A percentile compares a stretch with the other conserved stretches of the same genome.
These are phyloP conservation scores for Kodamaea fungicola DNA, from an alignment of 1,139 yeast species.

Conservation along the genomic window DNA sequence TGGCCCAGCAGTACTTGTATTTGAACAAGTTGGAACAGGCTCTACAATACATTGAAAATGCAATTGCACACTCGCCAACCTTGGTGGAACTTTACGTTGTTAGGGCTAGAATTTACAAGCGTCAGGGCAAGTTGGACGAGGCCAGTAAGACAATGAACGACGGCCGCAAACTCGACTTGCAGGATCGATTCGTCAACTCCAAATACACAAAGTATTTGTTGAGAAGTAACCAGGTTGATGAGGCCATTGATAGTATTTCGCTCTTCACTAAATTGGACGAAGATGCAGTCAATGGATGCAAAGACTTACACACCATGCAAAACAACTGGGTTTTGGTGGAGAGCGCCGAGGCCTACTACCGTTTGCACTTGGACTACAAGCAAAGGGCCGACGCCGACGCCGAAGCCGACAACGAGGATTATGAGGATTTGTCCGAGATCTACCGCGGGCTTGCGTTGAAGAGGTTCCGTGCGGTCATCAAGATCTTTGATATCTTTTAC, in stretches of 20 bases:
- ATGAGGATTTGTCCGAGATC: conserved; percentile 34
- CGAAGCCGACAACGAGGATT: conserved; percentile 19
- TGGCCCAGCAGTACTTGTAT: conserved; percentile 75
- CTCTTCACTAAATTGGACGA: conserved; percentile 82
- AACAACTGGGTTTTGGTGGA: conserved; percentile 87
- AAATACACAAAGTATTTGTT: conserved; percentile 81
- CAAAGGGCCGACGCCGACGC: conserved; percentile 16
- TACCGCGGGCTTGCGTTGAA: conserved; percentile 75
- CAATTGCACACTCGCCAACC: conserved; percentile 74
- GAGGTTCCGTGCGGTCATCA: conserved; percentile 65
- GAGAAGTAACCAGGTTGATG: conserved; percentile 74
- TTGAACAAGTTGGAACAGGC: conserved; percentile 54
- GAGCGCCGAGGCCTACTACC: conserved; percentile 73
- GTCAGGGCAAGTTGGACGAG: conserved; percentile 52
- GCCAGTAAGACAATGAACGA: conserved; percentile 68
- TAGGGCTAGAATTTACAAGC: conserved; percentile 79
- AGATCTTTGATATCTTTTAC: conserved; percentile 66
- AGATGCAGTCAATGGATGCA: conserved; percentile 71
- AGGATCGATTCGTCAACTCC: conserved; percentile 88
- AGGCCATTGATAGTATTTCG: conserved; percentile 72
- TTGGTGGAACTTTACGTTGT: conserved; percentile 76
- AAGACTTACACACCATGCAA: conserved; percentile 86
- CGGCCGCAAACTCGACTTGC: conserved; percentile 77
- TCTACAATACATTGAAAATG: conserved; percentile 53
- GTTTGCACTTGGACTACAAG: conserved; percentile 29